These are phyloP conservation scores for Ophiognomonia clavigignenti-juglandacearum DNA, from an alignment of 2,329 filamentous ascomycete genomes.

Conservation along the genomic window DNA sequence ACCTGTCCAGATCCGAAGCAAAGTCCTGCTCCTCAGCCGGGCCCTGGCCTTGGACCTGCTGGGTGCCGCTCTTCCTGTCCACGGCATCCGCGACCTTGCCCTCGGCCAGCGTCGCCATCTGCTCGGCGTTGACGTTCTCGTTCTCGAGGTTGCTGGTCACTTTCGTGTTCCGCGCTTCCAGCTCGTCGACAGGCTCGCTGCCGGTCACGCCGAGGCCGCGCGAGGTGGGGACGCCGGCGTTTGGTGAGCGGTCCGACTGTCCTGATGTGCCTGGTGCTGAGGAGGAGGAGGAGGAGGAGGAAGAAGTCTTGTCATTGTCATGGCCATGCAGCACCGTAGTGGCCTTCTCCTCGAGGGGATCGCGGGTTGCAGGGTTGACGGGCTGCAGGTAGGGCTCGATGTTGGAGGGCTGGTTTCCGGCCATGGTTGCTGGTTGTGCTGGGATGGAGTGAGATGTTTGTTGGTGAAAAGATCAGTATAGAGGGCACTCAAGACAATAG, in stretches of 20 bases:
- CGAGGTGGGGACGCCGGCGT: constrained; percentile 18
- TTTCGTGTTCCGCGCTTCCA: constrained; percentile 16
- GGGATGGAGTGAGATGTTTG: not conserved
- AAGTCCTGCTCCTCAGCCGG: constrained; percentile 18
- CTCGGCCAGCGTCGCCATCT: constrained; percentile 21
- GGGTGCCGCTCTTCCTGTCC: constrained; percentile 20
- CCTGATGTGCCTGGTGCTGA: not conserved
- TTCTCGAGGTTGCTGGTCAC: constrained; percentile 14
- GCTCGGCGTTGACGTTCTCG: constrained; percentile 21
- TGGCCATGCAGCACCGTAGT: not conserved
- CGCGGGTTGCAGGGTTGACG: constrained; percentile 9
- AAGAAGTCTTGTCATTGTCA: too few relatives aligned
- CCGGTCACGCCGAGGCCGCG: constrained; percentile 17
- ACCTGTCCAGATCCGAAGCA: constrained; percentile 19
- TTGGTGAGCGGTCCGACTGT: not conserved
- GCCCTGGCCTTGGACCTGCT: constrained; percentile 17
- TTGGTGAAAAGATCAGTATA: too few relatives aligned
- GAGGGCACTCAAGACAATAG: too few relatives aligned
- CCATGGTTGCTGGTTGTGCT: constrained; percentile 1
- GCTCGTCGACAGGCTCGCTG: constrained; percentile 17
- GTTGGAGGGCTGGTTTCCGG: constrained; percentile 14
- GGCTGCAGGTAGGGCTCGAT: constrained; percentile 15
- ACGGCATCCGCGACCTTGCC: constrained; percentile 23
- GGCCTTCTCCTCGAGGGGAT: constrained; percentile 11
- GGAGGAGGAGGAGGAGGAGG: too few relatives aligned